Base-by-base conservation (phyloP, 768 basidiomycete genomes). In the Tulasnella sp. region DNA sequence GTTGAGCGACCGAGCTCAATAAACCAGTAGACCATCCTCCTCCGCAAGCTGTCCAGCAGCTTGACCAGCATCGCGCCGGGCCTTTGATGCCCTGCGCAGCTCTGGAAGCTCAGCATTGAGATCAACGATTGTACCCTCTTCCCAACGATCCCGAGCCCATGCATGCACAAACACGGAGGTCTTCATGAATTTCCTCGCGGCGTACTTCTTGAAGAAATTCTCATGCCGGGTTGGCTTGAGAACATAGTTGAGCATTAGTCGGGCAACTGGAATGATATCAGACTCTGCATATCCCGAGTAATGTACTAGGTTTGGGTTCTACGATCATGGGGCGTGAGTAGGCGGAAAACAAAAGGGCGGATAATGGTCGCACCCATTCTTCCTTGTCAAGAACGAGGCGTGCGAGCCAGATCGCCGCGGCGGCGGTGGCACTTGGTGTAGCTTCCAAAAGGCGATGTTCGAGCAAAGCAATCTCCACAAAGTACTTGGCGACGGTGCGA, bases 161-260 rank as follows among this genome's bases (percentile, higher is more conserved):
- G 89, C 85, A 36, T 90, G 86, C 77, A 95, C 89, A 80, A 86
- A 93, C 66, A 89, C 82, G 77, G 92, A 93, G 37, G 92, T 90
- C 90, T 96, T 94, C 82, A 91, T 83, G 81, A 87, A 93, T 67
- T 87, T 90, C 81, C 90, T 93, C 35, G 87, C 85, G 0, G 92
- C 88, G 77, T 95, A 98, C 82, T 98, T 97, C 82, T 90, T 90
- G 83, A 86, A 88, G 78, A 97, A 89, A 35, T 87, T 87, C 67
- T 92, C 87, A 73, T 94, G 90, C 64, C 83, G 84, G 66, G 89
- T 78, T 3, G 89, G 86, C 76, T 89, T 85, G 69, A 94, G 82
- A 72, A 96, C 82, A 77, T 94, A 95, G 80, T 93, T 91, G 76
- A 97, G 78, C 91, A 97, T 94, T 74, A 91, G 77, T 77, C 90